phyloP scores from a whole-genome alignment of 78 protist species.

The Polysphondylium violaceum region DNA sequence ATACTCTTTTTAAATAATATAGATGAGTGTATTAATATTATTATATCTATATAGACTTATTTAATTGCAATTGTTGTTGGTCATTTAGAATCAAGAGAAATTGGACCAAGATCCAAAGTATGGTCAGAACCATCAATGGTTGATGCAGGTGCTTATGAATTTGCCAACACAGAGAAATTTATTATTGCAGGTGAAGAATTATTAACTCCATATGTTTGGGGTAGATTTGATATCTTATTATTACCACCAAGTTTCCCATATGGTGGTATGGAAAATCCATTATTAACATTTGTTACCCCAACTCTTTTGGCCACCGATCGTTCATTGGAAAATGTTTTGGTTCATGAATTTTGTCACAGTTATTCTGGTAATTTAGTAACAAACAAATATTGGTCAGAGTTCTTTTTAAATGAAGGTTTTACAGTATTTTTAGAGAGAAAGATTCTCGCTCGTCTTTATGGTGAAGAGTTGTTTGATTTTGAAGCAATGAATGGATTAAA shows the following conservation, averaged over 20 bases:
- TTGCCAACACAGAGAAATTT: slow-evolving; percentile 89
- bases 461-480: slow-evolving; percentile 63
- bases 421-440: slow-evolving; percentile 89
- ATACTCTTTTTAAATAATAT: neutral
- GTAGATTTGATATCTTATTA: slow-evolving; percentile 86
- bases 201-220: slow-evolving; percentile 88
- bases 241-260: slow-evolving; percentile 92
- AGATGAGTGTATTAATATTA: neutral
- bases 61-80: slow-evolving; percentile 89
- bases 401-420: slow-evolving; percentile 85
- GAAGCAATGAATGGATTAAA: slow-evolving; percentile 80
- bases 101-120: slow-evolving; percentile 87
- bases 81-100: slow-evolving; percentile 69
- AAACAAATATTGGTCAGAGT: slow-evolving; percentile 82
- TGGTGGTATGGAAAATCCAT: slow-evolving; percentile 94
- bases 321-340: slow-evolving; percentile 88
- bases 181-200: slow-evolving; percentile 68
- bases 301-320: slow-evolving; percentile 91
- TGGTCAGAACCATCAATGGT: slow-evolving; percentile 88
- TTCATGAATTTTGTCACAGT: slow-evolving; percentile 88
- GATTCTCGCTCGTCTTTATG: slow-evolving; percentile 75
- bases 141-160: slow-evolving; percentile 85
- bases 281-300: slow-evolving; percentile 88
- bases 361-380: slow-evolving; percentile 91
- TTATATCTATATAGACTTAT: slow-evolving; percentile 57